phyloP scores from a whole-genome alignment of 2,329 filamentous ascomycete genomes.

The Venturia asperata region DNA sequence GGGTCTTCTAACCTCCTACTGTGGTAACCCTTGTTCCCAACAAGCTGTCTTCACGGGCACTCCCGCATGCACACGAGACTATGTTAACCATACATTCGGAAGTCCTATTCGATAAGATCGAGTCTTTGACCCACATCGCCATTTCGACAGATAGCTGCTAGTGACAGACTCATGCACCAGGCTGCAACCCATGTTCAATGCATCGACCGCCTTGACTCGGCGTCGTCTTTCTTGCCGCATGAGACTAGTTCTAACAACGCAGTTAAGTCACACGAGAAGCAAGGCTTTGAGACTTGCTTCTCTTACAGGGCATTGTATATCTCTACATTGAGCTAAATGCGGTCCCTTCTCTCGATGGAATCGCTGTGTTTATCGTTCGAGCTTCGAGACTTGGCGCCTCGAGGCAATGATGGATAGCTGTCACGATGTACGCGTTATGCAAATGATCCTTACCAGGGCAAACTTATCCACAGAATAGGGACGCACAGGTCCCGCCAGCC shows the following conservation, averaged over 20 bases:
- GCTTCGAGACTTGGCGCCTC: not conserved
- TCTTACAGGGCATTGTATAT: not conserved
- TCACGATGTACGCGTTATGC: not conserved
- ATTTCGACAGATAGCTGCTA: not conserved
- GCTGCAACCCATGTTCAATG: not conserved
- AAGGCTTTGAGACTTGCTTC: not conserved
- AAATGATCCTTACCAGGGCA: not conserved
- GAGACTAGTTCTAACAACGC: not conserved
- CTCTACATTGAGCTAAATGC: not conserved
- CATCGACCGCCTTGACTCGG: not conserved
- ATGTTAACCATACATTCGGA: not conserved
- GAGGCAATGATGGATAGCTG: not conserved
- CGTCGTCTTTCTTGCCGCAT: not conserved
- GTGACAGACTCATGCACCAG: not conserved
- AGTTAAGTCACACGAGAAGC: not conserved
- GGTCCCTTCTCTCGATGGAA: not conserved
- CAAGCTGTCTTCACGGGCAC: not conserved
- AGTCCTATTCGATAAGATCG: not conserved
- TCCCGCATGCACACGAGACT: conserved; percentile 8
- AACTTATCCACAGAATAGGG: not conserved
- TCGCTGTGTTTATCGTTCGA: not conserved
- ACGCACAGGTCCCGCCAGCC: not conserved
- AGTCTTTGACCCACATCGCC: not conserved
- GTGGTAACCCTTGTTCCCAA: not conserved
- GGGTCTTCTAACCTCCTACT: not conserved